Evolutionary conservation across 371 early-diverging fungal genomes (phyloP).

Genomic region (Mortierella sp.): DNA sequence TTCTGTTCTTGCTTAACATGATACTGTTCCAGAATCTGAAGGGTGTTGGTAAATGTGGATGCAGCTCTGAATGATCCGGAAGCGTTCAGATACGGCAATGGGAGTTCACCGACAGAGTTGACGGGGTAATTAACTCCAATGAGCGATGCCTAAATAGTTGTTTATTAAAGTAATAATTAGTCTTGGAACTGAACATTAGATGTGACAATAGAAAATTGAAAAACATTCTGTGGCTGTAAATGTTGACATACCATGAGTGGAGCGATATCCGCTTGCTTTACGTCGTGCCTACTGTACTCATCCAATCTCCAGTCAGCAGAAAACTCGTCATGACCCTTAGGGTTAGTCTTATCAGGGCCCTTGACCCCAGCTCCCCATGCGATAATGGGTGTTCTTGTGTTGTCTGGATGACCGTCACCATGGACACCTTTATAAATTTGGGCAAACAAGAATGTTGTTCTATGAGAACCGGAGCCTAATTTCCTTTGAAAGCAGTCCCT

Average conservation of each 20-base stretch:
- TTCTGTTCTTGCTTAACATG: conserved; percentile 87
- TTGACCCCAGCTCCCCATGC: conserved; percentile 96
- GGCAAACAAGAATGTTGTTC: background rate
- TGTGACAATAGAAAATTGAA: background rate
- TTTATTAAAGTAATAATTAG: no score
- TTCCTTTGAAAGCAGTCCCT: conserved; percentile 14
- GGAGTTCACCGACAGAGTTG: conserved; percentile 94
- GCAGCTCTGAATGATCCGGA: conserved; percentile 78
- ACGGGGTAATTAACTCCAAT: conserved; percentile 89
- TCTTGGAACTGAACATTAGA: no score
- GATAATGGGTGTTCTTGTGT: conserved; percentile 93
- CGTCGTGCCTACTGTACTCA: conserved; percentile 78
- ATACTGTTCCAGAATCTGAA: conserved; percentile 88
- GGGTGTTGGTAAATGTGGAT: conserved; percentile 84
- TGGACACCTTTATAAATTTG: conserved; percentile 72
- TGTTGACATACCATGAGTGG: conserved; percentile 83
- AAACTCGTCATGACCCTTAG: conserved; percentile 72
- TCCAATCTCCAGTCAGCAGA: conserved; percentile 75
- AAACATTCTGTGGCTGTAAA: background rate
- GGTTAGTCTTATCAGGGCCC: conserved; percentile 60
- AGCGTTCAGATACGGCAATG: conserved; percentile 79
- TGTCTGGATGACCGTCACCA: conserved; percentile 97
- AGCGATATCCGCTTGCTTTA: conserved; percentile 95
- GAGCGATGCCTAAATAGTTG: conserved; percentile 74
- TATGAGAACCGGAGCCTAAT: background rate